Conservation (phyloP, 306 rosid genomes). For the Luffa acutangula region DNA sequence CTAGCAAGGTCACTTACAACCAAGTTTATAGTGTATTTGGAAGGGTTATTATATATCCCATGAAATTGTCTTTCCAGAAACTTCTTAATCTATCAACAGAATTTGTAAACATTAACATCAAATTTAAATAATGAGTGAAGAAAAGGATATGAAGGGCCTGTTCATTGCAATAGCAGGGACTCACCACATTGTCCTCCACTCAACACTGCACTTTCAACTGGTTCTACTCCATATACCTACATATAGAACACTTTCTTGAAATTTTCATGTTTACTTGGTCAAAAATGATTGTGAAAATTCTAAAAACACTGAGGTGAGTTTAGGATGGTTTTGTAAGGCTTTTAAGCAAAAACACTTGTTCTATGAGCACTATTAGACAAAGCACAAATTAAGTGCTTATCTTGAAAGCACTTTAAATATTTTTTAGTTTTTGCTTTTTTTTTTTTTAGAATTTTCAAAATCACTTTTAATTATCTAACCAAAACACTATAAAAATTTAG, state of each 20-base stretch:
- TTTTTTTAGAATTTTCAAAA: not conserved
- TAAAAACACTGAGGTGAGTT: not conserved
- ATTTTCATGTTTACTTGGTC: not conserved
- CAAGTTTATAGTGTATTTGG: not conserved
- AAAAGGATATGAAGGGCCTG: not conserved
- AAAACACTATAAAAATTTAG: not conserved
- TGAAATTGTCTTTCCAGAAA: not conserved
- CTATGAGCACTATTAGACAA: too few relatives aligned
- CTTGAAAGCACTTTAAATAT: not conserved
- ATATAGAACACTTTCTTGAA: not conserved
- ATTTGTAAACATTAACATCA: not conserved
- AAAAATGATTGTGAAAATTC: not conserved
- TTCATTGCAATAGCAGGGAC: constrained; percentile 2
- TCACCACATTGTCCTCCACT: constrained; percentile 70
- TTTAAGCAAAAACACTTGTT: too few relatives aligned
- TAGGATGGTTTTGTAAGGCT: too few relatives aligned
- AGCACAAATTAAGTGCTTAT: not conserved
- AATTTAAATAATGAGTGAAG: not conserved
- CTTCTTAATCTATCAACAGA: not conserved
- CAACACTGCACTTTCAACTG: constrained; percentile 66
- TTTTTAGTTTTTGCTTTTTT: too few relatives aligned
- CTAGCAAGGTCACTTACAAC: not conserved
- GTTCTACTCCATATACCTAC: constrained; percentile 74
- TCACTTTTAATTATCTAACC: not conserved
- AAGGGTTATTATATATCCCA: not conserved